phyloP scores from a whole-genome alignment of 129 eudicot genomes.

The Helianthus tuberosus region DNA sequence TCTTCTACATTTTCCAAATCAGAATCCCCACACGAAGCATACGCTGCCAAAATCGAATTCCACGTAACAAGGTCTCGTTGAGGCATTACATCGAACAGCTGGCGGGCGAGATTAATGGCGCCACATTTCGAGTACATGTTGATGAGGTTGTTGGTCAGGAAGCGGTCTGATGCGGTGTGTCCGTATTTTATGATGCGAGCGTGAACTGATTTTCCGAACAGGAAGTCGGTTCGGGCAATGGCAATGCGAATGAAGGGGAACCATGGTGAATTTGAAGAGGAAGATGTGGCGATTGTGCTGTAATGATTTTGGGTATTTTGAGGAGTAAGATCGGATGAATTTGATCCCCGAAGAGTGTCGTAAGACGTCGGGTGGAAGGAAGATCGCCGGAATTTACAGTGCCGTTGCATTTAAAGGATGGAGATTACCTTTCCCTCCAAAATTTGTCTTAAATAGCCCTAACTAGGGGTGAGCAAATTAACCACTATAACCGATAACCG shows the following conservation, averaged over 20 bases:
- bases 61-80: slow-evolving; percentile 47
- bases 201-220: slow-evolving; percentile 34
- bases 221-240: slow-evolving; percentile 35
- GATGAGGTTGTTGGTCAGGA: slow-evolving; percentile 44
- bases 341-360: neutral
- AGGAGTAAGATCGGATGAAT: neutral
- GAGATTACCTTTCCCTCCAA: neutral
- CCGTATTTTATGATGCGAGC: slow-evolving; percentile 38
- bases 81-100: slow-evolving; percentile 44
- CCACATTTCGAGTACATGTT: slow-evolving; percentile 43
- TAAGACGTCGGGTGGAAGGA: neutral
- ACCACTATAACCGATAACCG: no score
- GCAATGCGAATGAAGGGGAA: slow-evolving; percentile 45
- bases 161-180: slow-evolving; percentile 24
- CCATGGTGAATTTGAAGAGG: slow-evolving; percentile 43
- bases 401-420: slow-evolving; percentile 25
- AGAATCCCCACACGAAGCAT: slow-evolving; percentile 2
- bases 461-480: no score
- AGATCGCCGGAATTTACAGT: slow-evolving; percentile 24
- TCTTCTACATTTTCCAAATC: neutral
- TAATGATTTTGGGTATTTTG: neutral
- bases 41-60: slow-evolving; percentile 37
- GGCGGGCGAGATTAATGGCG: slow-evolving; percentile 34
- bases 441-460: neutral
- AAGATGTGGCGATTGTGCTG: slow-evolving; percentile 11